Conservation (phyloP, 108 stramenopile genomes). For the Nitzschia sp. region DNA sequence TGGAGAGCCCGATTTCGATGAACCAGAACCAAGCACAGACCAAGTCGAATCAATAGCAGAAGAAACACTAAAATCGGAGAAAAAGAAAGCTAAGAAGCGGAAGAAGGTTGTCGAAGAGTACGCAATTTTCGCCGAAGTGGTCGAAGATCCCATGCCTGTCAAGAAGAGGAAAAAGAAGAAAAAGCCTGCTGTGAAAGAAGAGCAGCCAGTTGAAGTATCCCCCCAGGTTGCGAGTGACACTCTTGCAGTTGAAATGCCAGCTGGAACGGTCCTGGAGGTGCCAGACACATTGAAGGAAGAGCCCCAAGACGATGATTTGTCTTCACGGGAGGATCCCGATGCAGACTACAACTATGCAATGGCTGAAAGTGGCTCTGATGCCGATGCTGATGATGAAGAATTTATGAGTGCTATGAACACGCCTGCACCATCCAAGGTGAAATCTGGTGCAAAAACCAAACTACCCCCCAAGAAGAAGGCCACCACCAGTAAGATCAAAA, state of each 20-base stretch:
- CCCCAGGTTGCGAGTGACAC: neutral
- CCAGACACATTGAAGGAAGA: neutral
- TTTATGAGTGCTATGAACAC: neutral
- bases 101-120: constrained; percentile 9
- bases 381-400: constrained; percentile 30
- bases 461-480: constrained; percentile 29
- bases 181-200: neutral
- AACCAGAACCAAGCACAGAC: constrained; percentile 8
- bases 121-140: neutral
- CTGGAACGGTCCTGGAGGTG: neutral
- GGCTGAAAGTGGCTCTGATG: constrained; percentile 23
- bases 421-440: constrained; percentile 14
- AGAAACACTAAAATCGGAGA: constrained; percentile 1
- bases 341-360: constrained; percentile 15
- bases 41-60: constrained; percentile 2
- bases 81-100: constrained; percentile 18
- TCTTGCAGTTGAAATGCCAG: neutral
- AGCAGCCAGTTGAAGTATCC: neutral
- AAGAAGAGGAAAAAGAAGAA: constrained; percentile 6
- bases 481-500: constrained; percentile 16
- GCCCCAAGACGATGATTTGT: neutral
- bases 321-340: constrained; percentile 11
- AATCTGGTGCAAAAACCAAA: constrained; percentile 3
- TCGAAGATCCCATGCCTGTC: neutral
- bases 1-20: neutral